phyloP scores from a whole-genome alignment of 352 stramenopile genomes.

The Aphanomyces stellatus region DNA sequence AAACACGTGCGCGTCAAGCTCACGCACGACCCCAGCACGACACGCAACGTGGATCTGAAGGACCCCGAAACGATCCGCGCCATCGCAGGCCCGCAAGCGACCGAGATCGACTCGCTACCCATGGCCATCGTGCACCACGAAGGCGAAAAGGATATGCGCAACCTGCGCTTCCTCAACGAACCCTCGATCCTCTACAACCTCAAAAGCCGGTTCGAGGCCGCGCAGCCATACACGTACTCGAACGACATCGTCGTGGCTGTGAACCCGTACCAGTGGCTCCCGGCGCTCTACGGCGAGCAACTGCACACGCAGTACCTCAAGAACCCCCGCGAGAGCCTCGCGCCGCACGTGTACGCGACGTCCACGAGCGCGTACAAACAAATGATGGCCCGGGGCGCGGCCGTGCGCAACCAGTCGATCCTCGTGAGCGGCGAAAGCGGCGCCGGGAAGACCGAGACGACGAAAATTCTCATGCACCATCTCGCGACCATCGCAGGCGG shows the following conservation, averaged over 20 bases:
- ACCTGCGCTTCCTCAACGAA: conserved; percentile 87
- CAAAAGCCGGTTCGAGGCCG: conserved; percentile 82
- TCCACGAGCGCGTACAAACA: conserved; percentile 82
- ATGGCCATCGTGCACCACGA: conserved; percentile 74
- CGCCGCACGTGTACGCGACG: conserved; percentile 80
- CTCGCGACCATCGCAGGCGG: conserved; percentile 72
- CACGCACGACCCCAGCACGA: conserved; percentile 43
- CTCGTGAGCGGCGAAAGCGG: conserved; percentile 81
- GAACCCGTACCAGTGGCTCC: conserved; percentile 96
- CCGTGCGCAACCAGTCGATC: conserved; percentile 77
- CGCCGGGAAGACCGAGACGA: conserved; percentile 95
- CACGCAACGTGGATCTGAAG: conserved; percentile 75
- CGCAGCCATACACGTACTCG: conserved; percentile 94
- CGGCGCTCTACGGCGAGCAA: conserved; percentile 85
- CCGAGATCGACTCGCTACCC: conserved; percentile 72
- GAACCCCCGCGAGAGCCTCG: conserved; percentile 52
- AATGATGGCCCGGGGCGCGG: conserved; percentile 40
- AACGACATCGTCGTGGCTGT: conserved; percentile 97
- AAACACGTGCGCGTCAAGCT: conserved; percentile 76
- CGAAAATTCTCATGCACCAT: conserved; percentile 92
- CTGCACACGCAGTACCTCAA: conserved; percentile 75
- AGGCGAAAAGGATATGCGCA: conserved; percentile 79
- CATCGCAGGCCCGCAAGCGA: conserved; percentile 61
- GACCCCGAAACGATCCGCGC: conserved; percentile 76
- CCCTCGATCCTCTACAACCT: conserved; percentile 92